Evolutionary conservation across 2,329 filamentous ascomycete species (phyloP).

Genomic region (Trichothecium roseum): DNA sequence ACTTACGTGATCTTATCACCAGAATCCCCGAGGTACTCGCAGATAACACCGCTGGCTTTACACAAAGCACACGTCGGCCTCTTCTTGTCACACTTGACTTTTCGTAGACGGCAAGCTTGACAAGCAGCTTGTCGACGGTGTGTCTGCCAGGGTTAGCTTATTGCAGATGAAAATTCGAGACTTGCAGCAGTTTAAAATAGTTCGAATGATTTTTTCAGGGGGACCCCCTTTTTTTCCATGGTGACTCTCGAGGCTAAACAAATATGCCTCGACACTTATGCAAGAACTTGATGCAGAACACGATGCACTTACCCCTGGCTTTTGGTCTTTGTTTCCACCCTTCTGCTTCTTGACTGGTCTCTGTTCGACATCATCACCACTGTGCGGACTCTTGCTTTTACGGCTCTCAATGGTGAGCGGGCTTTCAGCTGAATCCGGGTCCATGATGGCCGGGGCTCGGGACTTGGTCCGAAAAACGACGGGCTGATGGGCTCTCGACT

Average conservation of each 20-base stretch:
- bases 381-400: too few relatives aligned
- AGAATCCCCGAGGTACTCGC: slow-evolving; percentile 9
- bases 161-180: slow-evolving; percentile 1
- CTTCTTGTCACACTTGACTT: slow-evolving; percentile 12
- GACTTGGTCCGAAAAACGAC: too few relatives aligned
- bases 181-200: background rate
- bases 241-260: background rate
- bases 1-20: slow-evolving; percentile 9
- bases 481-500: too few relatives aligned
- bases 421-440: too few relatives aligned
- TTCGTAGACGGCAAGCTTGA: slow-evolving; percentile 9
- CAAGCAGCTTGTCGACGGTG: slow-evolving; percentile 10
- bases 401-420: too few relatives aligned
- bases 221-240: background rate
- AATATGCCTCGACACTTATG: background rate
- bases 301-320: slow-evolving; percentile 4
- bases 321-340: background rate
- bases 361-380: slow-evolving; percentile 68
- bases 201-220: background rate
- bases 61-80: slow-evolving; percentile 9
- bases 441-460: too few relatives aligned
- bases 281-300: background rate
- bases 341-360: slow-evolving; percentile 5
- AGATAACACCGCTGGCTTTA: slow-evolving; percentile 6
- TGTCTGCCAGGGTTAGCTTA: too few relatives aligned